Evolutionary conservation across 208 protist genomes (phyloP).

Genomic region (Porcisia deanei): DNA sequence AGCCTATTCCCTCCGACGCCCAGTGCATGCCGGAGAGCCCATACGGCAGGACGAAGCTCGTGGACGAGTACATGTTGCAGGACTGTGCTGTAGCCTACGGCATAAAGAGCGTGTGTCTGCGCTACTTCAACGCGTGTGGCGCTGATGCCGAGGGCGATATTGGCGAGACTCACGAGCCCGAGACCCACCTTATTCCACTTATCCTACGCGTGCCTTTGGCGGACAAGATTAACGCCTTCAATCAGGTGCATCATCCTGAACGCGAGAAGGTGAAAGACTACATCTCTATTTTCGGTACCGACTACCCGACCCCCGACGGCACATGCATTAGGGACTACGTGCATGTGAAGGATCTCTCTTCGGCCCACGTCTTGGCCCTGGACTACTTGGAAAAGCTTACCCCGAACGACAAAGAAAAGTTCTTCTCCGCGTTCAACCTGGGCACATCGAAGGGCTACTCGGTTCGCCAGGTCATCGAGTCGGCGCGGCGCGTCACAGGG

Average conservation of each 20-base stretch:
- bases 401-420: conserved; percentile 41
- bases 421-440: conserved; percentile 94
- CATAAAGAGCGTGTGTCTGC: conserved; percentile 88
- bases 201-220: conserved; percentile 94
- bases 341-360: conserved; percentile 97
- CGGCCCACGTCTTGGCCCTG: conserved; percentile 94
- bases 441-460: conserved; percentile 95
- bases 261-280: conserved; percentile 37
- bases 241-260: conserved; percentile 40
- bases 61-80: conserved; percentile 94
- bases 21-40: conserved; percentile 79
- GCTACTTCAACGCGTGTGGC: conserved; percentile 99
- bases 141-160: conserved; percentile 95
- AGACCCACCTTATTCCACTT: conserved; percentile 98
- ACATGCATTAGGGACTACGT: conserved; percentile 98
- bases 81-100: conserved; percentile 81
- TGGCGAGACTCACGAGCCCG: conserved; percentile 95
- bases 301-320: conserved; percentile 95
- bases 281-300: conserved; percentile 91
- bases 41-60: conserved; percentile 94
- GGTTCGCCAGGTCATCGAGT: conserved; percentile 95
- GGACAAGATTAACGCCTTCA: conserved; percentile 64
- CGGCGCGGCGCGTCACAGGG: conserved; percentile 90
- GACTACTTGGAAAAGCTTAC: conserved; percentile 62
- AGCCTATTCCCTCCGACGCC: conserved; percentile 66